Evolutionary conservation across 768 basidiomycete genomes (phyloP), one percentile per base, ranked within the genome.

Genomic region (Suillus brevipes): DNA sequence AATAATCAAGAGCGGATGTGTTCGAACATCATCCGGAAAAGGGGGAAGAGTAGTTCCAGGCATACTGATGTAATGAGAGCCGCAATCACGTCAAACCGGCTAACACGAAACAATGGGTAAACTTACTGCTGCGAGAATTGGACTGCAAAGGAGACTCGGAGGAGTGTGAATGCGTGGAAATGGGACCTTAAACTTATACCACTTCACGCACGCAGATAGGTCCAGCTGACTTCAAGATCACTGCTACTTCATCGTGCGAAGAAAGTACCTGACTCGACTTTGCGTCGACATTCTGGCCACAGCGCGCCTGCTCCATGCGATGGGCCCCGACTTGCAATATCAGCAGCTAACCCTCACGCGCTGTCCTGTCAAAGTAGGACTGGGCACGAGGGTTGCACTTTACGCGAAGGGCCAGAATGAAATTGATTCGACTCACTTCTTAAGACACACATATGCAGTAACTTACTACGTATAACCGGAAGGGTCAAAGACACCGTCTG

Each of bases 1-100:
- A 60, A 85, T 74, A 31, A 85, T 72, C 10, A 83, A 77, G 2
- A 85, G 67, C 0, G 82, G 82, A 36, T 83, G 81, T 0, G 81
- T 81, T 5, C 73, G 76, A 16, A 82, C 77, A 59, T 81, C 78
- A 3, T 73, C 71, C 0, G 84, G 83, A 69, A 85, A 85, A 10
- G 82, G 78, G 1, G 81, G 81, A 6, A 72, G 56, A 7, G 69
- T 64, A 1, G 68, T 70, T 62, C 73, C 75, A 23, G 77, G 73
- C 80, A 81, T 81, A n/a, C 36, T 64, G 23, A 57, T 57, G n/a
- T 45, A 45, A 23, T 10, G 37, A 38, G 25, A 36, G 3, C 37
- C 14, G 23, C n/a, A 28, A 20, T 40, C 25, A 42, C 20, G 9
- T 59, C 57, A 28, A 40, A 40, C 38, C 25, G 9, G 16, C 40